A percentile compares a stretch with the other conserved stretches of the same genome.
Conservation (phyloP, 2,329 filamentous ascomycete species). For the Epichloe baconii region DNA sequence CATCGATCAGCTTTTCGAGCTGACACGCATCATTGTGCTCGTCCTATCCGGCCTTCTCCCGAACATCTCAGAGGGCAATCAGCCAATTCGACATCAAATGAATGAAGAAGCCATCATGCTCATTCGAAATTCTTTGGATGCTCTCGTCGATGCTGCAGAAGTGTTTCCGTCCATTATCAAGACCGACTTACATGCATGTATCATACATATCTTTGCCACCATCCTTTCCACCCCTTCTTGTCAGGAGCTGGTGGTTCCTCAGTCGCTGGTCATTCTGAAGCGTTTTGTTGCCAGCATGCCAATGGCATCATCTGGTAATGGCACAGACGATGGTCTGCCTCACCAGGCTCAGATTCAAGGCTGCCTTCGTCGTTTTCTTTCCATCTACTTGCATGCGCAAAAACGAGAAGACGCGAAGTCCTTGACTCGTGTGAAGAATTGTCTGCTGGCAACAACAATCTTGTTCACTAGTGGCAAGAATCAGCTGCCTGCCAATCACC, state of each 20-base stretch:
- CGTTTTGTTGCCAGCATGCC: conserved; percentile 74
- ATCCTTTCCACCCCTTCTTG: conserved; percentile 75
- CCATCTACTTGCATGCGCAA: conserved; percentile 64
- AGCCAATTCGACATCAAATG: conserved; percentile 58
- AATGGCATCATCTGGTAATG: conserved; percentile 24
- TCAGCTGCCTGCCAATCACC: conserved; percentile 60
- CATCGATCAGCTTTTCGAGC: conserved; percentile 93
- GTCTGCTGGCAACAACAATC: conserved; percentile 75
- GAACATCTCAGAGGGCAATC: conserved; percentile 57
- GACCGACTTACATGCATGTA: conserved; percentile 89
- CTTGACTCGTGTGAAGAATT: conserved; percentile 84
- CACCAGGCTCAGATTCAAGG: conserved; percentile 63
- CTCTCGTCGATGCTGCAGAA: conserved; percentile 85
- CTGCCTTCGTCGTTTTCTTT: conserved; percentile 69
- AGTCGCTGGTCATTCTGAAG: conserved; percentile 81
- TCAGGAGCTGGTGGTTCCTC: conserved; percentile 78
- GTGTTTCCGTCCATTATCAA: conserved; percentile 96
- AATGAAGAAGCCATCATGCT: conserved; percentile 79
- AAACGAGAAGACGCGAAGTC: conserved; percentile 63
- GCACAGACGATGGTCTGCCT: conserved; percentile 29
- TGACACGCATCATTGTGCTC: conserved; percentile 90
- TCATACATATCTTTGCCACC: conserved; percentile 90
- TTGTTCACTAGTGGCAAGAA: conserved; percentile 72
- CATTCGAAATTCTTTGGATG: conserved; percentile 67
- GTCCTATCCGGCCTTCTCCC: conserved; percentile 81